These are phyloP conservation scores for Moniliella sp. DNA, from an alignment of 1,284 basidiomycete species.

Conservation along the genomic window DNA sequence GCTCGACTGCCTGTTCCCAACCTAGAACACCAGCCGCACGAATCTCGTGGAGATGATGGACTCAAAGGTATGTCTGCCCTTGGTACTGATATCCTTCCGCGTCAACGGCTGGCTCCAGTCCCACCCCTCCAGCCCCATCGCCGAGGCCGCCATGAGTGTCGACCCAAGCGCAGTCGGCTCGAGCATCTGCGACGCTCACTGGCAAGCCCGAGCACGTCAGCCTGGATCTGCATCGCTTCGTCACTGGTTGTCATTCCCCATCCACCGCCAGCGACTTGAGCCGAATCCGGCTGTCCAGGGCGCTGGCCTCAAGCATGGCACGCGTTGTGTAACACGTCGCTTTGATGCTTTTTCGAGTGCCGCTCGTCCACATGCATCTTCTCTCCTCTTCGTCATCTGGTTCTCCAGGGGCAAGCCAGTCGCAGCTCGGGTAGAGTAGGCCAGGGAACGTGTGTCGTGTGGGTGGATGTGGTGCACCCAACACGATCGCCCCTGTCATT, in stretches of 20 bases:
- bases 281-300: conserved; percentile 51
- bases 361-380: no score
- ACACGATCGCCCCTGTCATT: no score
- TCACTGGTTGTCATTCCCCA: conserved; percentile 42
- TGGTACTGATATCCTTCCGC: conserved; percentile 67
- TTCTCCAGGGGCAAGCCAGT: no score
- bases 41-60: conserved; percentile 43
- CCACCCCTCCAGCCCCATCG: conserved; percentile 80
- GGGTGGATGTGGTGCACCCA: no score
- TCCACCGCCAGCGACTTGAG: conserved; percentile 72
- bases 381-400: no score
- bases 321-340: conserved; percentile 61
- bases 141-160: conserved; percentile 76
- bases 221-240: conserved; percentile 69
- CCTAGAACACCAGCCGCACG: conserved; percentile 12
- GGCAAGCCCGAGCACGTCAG: conserved; percentile 73
- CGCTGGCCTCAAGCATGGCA: conserved; percentile 81
- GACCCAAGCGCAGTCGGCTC: conserved; percentile 95
- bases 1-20: conserved; percentile 22
- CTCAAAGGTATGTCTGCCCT: conserved; percentile 52
- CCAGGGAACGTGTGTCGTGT: no score
- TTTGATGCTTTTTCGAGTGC: conserved; percentile 65
- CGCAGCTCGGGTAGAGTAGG: no score
- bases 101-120: conserved; percentile 65
- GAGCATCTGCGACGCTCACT: conserved; percentile 81